phyloP scores from a whole-genome alignment of 495 filamentous ascomycete genomes.

The Penicillium pulvis region DNA sequence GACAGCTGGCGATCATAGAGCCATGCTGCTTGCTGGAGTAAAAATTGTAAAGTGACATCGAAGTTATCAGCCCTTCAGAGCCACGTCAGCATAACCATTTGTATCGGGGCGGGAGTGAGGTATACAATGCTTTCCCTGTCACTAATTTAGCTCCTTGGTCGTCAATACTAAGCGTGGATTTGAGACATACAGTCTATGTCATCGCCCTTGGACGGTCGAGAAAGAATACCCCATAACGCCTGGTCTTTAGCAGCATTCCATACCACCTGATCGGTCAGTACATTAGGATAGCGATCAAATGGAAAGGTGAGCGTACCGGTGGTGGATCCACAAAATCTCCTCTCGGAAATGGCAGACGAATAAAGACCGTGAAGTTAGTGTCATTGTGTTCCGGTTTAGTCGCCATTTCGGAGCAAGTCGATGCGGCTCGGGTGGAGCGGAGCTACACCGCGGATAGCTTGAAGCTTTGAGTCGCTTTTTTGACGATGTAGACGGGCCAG shows the following conservation, averaged over 20 bases:
- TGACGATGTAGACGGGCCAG: not conserved
- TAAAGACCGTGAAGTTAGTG: constrained; percentile 70
- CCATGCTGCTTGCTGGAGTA: constrained; percentile 93
- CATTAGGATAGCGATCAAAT: not conserved
- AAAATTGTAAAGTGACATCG: constrained; percentile 79
- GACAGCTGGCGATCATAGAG: constrained; percentile 89
- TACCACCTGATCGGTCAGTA: constrained; percentile 51
- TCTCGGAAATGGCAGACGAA: constrained; percentile 84
- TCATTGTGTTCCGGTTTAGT: constrained; percentile 21
- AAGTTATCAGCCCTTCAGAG: constrained; percentile 57
- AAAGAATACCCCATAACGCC: constrained; percentile 87
- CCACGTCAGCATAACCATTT: constrained; percentile 12
- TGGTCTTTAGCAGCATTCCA: constrained; percentile 84
- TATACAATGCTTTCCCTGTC: constrained; percentile 79
- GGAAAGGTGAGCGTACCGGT: constrained; percentile 53
- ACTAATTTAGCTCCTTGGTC: not conserved
- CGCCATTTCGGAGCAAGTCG: constrained; percentile 16
- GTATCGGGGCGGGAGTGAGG: not conserved
- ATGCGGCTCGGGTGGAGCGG: constrained; percentile 4
- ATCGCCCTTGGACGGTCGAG: constrained; percentile 67
- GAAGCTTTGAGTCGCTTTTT: not conserved
- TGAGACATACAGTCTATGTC: constrained; percentile 77
- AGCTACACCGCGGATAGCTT: constrained; percentile 3
- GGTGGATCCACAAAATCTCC: constrained; percentile 89
- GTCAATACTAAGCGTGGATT: not conserved